A percentile compares a stretch with the other conserved stretches of the same genome.
These are phyloP conservation scores for Lophiotrema nucula DNA, from an alignment of 495 filamentous ascomycete species.

Conservation along the genomic window DNA sequence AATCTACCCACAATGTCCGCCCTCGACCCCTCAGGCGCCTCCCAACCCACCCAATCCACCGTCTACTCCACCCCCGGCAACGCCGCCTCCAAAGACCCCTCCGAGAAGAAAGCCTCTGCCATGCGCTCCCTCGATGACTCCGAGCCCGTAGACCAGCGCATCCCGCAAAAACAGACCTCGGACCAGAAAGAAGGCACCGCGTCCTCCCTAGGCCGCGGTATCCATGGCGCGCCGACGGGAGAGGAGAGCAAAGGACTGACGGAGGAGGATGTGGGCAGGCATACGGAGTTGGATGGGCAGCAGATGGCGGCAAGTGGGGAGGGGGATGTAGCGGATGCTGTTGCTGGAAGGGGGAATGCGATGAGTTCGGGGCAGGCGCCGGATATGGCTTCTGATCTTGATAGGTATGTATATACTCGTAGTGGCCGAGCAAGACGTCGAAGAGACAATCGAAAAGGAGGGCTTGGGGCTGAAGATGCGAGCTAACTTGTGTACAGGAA, in stretches of 20 bases:
- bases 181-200: constrained; percentile 26
- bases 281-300: constrained; percentile 42
- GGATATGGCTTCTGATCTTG: constrained; percentile 45
- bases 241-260: constrained; percentile 37
- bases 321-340: constrained; percentile 39
- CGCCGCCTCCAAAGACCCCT: constrained; percentile 39
- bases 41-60: constrained; percentile 39
- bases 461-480: no score
- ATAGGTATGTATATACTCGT: constrained; percentile 33
- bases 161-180: constrained; percentile 32
- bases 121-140: constrained; percentile 24
- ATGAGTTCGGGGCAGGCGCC: constrained; percentile 33
- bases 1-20: constrained; percentile 22
- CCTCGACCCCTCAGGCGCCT: constrained; percentile 22
- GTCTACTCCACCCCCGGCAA: constrained; percentile 43
- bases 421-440: not conserved
- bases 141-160: constrained; percentile 30
- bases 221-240: constrained; percentile 38
- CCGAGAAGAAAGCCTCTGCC: constrained; percentile 30
- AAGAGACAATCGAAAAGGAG: no score
- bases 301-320: constrained; percentile 44
- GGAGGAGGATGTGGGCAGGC: constrained; percentile 39
- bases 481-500: constrained; percentile 37
- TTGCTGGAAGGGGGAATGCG: constrained; percentile 33
- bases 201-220: constrained; percentile 35